phyloP scores from a whole-genome alignment of 805 yeast species.

The Metschnikowia cerradonensis region DNA sequence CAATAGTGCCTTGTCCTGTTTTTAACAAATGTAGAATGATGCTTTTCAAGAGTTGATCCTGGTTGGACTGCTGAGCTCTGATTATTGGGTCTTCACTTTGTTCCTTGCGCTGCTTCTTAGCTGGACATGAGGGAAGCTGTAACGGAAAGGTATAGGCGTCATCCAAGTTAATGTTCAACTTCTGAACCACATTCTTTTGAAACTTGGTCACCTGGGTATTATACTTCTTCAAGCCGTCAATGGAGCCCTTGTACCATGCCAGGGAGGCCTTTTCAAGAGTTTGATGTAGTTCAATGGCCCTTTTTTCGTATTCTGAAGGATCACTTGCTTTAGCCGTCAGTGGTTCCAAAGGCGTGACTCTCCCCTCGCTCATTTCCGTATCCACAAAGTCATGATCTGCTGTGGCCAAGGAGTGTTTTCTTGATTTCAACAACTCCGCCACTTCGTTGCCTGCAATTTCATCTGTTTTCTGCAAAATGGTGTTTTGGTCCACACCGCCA shows the following conservation, averaged over 20 bases:
- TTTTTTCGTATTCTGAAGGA: not conserved
- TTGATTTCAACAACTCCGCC: not conserved
- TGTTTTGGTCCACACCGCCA: not conserved
- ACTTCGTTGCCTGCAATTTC: not conserved
- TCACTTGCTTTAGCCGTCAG: not conserved
- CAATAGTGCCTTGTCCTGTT: slow-evolving; percentile 37
- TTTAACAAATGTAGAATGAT: slow-evolving; percentile 37
- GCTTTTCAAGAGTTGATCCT: slow-evolving; percentile 32
- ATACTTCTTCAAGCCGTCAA: slow-evolving; percentile 30
- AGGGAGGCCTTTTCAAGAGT: slow-evolving; percentile 18
- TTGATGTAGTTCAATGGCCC: not conserved
- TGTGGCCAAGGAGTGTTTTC: not conserved
- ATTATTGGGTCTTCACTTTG: not conserved
- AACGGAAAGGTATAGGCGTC: slow-evolving; percentile 41
- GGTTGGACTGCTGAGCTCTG: slow-evolving; percentile 21
- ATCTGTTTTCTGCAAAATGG: not conserved
- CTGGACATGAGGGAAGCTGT: slow-evolving; percentile 27
- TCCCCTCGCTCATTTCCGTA: not conserved
- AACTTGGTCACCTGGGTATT: slow-evolving; percentile 33
- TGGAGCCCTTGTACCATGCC: slow-evolving; percentile 36
- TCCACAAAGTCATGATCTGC: slow-evolving; percentile 2
- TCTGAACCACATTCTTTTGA: slow-evolving; percentile 26
- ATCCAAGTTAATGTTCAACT: slow-evolving; percentile 29
- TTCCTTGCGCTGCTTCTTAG: slow-evolving; percentile 1
- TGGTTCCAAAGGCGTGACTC: not conserved